Evolutionary conservation across 2,329 filamentous ascomycete genomes (phyloP).

Genomic region (Paecilomyces niveus): DNA sequence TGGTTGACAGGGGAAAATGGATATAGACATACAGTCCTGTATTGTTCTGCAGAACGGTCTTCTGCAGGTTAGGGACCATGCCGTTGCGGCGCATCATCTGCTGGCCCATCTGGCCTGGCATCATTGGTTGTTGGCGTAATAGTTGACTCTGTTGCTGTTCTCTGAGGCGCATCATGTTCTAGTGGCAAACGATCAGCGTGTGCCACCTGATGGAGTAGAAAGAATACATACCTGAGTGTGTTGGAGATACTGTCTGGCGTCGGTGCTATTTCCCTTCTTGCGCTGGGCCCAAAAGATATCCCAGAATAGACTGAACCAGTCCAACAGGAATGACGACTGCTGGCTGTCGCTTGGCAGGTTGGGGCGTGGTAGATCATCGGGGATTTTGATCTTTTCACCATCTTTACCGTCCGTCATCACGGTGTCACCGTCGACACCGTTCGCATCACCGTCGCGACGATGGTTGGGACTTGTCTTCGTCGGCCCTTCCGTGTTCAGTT

Average conservation of each 20-base stretch:
- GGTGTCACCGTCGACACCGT: constrained; percentile 64
- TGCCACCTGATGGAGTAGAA: background rate
- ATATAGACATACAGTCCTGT: constrained; percentile 29
- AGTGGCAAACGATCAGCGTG: constrained; percentile 10
- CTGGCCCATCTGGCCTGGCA: constrained; percentile 43
- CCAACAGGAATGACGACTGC: constrained; percentile 77
- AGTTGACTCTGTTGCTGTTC: constrained; percentile 73
- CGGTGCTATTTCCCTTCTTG: constrained; percentile 55
- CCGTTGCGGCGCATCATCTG: constrained; percentile 45
- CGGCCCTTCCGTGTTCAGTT: constrained; percentile 50
- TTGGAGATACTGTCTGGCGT: constrained; percentile 67
- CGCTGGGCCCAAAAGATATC: constrained; percentile 86
- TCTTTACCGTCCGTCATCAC: constrained; percentile 84
- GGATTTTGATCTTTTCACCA: constrained; percentile 64
- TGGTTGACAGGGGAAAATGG: background rate
- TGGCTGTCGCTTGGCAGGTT: constrained; percentile 54
- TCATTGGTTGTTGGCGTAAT: constrained; percentile 63
- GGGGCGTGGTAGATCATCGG: constrained; percentile 66
- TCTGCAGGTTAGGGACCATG: constrained; percentile 49
- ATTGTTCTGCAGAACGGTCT: constrained; percentile 72
- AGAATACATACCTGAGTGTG: constrained; percentile 65
- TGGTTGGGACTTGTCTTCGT: constrained; percentile 63
- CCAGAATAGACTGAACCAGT: constrained; percentile 98
- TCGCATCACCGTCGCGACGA: constrained; percentile 62
- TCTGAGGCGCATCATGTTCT: constrained; percentile 60